Evolutionary conservation across 495 filamentous ascomycete species (phyloP).

Genomic region (Lichenothelia convexa): DNA sequence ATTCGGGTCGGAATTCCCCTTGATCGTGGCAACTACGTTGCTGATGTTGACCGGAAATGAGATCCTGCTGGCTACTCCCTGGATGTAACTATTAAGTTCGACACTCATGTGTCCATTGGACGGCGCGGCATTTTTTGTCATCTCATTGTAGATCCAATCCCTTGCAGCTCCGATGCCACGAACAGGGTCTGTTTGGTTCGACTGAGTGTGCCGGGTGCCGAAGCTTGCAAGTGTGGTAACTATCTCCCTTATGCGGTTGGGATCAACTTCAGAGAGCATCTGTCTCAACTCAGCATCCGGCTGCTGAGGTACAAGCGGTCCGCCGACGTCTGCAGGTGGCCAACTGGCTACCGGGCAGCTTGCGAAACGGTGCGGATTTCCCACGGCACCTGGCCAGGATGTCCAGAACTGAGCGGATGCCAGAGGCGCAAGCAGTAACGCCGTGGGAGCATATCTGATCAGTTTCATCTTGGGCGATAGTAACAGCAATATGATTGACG

Average conservation of each 20-base stretch:
- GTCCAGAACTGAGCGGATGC: too few species aligned
- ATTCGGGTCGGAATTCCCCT: slow-evolving; percentile 27
- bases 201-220: slow-evolving; percentile 34
- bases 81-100: slow-evolving; percentile 26
- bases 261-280: slow-evolving; percentile 25
- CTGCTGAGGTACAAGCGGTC: slow-evolving; percentile 23
- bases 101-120: slow-evolving; percentile 26
- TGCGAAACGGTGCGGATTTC: too few species aligned
- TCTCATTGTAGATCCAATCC: slow-evolving; percentile 32
- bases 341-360: slow-evolving; percentile 11
- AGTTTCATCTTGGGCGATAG: too few species aligned
- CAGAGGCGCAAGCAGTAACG: too few species aligned
- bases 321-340: slow-evolving; percentile 19
- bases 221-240: slow-evolving; percentile 31
- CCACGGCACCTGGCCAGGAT: too few species aligned
- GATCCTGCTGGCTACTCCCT: slow-evolving; percentile 25
- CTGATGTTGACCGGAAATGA: slow-evolving; percentile 27
- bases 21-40: slow-evolving; percentile 32
- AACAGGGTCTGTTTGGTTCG: slow-evolving; percentile 25
- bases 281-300: slow-evolving; percentile 26
- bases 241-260: slow-evolving; percentile 24
- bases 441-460: too few species aligned
- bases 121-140: slow-evolving; percentile 19
- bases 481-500: too few species aligned
- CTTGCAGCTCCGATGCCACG: slow-evolving; percentile 35